Conservation (phyloP, 2,329 filamentous ascomycete genomes). For the Didymella pomorum region DNA sequence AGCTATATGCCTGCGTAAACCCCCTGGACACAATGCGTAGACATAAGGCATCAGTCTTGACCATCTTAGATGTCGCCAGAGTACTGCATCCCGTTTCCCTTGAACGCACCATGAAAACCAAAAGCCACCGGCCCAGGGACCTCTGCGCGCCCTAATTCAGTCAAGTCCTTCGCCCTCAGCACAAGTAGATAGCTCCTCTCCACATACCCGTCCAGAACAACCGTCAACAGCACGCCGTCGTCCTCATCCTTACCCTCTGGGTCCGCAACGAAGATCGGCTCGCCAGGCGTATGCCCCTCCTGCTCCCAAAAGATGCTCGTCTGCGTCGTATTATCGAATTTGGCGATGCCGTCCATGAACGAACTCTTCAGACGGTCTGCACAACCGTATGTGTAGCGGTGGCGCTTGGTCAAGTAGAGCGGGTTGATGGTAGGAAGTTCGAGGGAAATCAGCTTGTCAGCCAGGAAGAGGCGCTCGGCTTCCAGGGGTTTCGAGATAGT, state of each 20-base stretch:
- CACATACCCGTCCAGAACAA: slow-evolving; percentile 69
- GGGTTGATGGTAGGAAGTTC: slow-evolving; percentile 75
- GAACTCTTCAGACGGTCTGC: slow-evolving; percentile 66
- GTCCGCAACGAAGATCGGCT: slow-evolving; percentile 71
- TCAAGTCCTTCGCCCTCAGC: slow-evolving; percentile 68
- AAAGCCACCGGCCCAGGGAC: slow-evolving; percentile 67
- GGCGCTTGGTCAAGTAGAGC: slow-evolving; percentile 57
- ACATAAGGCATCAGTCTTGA: not conserved
- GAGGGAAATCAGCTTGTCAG: slow-evolving; percentile 59
- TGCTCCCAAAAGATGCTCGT: slow-evolving; percentile 65
- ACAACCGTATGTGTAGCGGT: slow-evolving; percentile 69
- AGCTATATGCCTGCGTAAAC: no score
- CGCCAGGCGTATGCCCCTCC: slow-evolving; percentile 70
- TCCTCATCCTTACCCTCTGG: slow-evolving; percentile 64
- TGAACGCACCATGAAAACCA: slow-evolving; percentile 71
- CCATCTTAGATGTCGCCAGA: slow-evolving; percentile 23
- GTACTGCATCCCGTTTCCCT: slow-evolving; percentile 29
- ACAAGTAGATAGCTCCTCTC: slow-evolving; percentile 71
- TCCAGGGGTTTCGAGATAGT: slow-evolving; percentile 43
- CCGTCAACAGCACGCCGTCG: slow-evolving; percentile 67
- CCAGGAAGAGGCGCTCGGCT: slow-evolving; percentile 52
- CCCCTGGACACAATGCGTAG: no score
- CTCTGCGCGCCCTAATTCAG: slow-evolving; percentile 70
- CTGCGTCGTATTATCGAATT: slow-evolving; percentile 68
- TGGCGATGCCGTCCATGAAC: slow-evolving; percentile 69